Base-by-base conservation (phyloP, 2,329 filamentous ascomycete species). In the Fusarium scirpi region DNA sequence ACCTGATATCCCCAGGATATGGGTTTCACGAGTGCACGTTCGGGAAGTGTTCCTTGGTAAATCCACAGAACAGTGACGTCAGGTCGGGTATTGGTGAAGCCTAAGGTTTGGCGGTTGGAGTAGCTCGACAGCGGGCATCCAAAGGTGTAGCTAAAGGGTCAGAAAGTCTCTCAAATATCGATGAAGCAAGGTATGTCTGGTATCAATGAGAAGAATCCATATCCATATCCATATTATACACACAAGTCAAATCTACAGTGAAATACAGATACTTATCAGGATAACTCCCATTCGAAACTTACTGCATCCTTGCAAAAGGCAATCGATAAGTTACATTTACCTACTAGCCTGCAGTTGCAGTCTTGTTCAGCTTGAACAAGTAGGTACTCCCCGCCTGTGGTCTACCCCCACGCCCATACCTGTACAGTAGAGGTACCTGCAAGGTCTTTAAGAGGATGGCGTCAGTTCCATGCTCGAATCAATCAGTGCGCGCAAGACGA, bases 361-460 rank as follows among this genome's bases (percentile, higher is more conserved):
- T 51, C 32, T 41, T 66, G 56, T 32, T 24, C 27, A 62, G 13
- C 29, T 56, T 46, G 53, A n/a, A n/a, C 25, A 68, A 70, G 47
- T 12, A 68, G 67, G 47, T 12, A n/a, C 18, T 38, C 34, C 18
- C 34, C 34, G 34, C 34, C 34, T 38, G 34, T 38, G n/a, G 18
- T 38, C 34, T 69, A 68, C 63, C 63, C 63, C 65, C 63, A 55
- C 47, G 55, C 40, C 43, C 25, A 22, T 44, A 41, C 34, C 18
- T 38, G 6, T 38, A 38, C 18, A 38, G 34, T 30, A 30, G 11
- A 56, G 47, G 63, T 68, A 56, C 55, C 25, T 61, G 61, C 41
- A 56, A 69, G 54, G 54, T 51, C 25, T 58, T 62, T 30, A 43
- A 48, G 45, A 46, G 38, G 63, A 70, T 71, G 67, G 63, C 68